Percentiles rank a stretch among this genome's conserved stretches.
Conservation (phyloP, 2,329 filamentous ascomycete genomes). For the Pseudogymnoascus sp. region DNA sequence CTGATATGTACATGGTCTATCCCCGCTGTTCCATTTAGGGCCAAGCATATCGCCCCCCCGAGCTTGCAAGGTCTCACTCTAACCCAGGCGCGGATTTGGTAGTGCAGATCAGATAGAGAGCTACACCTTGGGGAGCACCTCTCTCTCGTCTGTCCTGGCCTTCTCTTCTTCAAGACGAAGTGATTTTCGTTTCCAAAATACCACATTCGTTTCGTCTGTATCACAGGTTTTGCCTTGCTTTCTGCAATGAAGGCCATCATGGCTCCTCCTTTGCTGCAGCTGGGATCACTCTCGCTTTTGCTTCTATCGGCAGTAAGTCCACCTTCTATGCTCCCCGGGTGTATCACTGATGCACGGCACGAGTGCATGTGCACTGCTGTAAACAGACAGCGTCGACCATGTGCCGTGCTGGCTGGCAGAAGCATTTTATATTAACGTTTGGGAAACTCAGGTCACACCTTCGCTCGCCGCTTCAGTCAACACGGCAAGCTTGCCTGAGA, state of each 20-base stretch:
- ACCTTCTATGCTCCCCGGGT: not conserved
- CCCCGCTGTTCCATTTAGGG: not conserved
- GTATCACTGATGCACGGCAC: not conserved
- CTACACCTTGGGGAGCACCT: not conserved
- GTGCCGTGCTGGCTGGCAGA: not conserved
- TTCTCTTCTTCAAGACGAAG: not conserved
- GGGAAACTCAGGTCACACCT: not conserved
- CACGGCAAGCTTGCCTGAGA: not conserved
- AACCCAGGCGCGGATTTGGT: not conserved
- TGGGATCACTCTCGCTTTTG: constrained; percentile 1
- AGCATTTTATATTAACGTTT: constrained; percentile 3
- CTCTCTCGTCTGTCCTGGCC: not conserved
- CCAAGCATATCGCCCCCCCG: not conserved
- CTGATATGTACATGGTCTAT: not conserved
- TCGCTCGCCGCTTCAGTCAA: constrained; percentile 1
- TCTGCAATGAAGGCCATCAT: not conserved
- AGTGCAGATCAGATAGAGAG: not conserved
- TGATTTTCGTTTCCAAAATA: not conserved
- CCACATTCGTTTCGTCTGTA: constrained; percentile 1
- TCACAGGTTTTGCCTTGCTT: not conserved
- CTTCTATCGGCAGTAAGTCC: not conserved
- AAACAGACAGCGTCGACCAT: not conserved
- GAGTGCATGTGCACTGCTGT: not conserved
- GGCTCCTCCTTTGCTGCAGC: not conserved
- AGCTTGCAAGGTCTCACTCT: constrained; percentile 2